Conservation (phyloP, 495 filamentous ascomycete genomes). For the Penicillium ucsense region DNA sequence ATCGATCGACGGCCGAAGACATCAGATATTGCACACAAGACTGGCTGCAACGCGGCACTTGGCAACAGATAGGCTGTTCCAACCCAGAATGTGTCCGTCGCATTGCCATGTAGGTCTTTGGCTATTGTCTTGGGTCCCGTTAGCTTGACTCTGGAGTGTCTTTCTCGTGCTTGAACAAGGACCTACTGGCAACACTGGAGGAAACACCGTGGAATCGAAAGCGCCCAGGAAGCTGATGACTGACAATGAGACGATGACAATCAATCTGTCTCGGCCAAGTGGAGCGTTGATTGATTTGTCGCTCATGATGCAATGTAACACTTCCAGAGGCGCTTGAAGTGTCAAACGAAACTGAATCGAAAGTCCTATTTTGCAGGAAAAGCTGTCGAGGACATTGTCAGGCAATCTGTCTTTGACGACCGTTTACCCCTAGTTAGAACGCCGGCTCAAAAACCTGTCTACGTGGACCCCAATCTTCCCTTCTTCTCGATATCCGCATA, state of each 20-base stretch:
- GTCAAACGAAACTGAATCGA: background rate
- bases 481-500: too few relatives aligned
- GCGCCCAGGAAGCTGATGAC: slow-evolving; percentile 1
- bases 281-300: background rate
- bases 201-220: slow-evolving; percentile 2
- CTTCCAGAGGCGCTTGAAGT: too few relatives aligned
- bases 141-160: background rate
- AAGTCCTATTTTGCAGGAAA: background rate
- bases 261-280: background rate
- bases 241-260: background rate
- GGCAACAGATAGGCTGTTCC: slow-evolving; percentile 54
- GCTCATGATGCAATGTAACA: background rate
- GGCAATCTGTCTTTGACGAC: background rate
- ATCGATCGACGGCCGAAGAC: slow-evolving; percentile 34
- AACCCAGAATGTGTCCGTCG: slow-evolving; percentile 39
- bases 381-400: too few relatives aligned
- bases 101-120: slow-evolving; percentile 2
- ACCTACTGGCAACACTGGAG: slow-evolving; percentile 1
- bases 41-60: slow-evolving; percentile 45
- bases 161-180: too few relatives aligned
- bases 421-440: background rate
- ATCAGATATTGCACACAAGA: slow-evolving; percentile 35
- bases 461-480: too few relatives aligned
- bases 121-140: background rate
- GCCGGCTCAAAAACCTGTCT: too few relatives aligned